Evolutionary conservation across 2,329 filamentous ascomycete genomes (phyloP).

Genomic region (Cordyceps farinosa): DNA sequence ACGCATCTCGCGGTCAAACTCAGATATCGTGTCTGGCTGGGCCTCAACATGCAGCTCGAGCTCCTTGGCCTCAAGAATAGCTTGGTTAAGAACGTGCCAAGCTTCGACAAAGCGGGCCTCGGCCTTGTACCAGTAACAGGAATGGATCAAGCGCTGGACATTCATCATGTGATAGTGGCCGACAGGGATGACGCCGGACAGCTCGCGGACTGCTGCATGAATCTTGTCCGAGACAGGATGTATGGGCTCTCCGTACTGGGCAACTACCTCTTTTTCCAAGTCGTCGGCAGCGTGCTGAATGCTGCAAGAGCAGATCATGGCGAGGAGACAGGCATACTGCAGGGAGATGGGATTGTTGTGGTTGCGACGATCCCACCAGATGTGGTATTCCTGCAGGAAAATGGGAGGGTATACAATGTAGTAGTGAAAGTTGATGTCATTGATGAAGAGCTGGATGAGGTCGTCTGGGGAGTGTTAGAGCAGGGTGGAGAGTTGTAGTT

Average conservation of each 20-base stretch:
- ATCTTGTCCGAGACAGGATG: constrained; percentile 26
- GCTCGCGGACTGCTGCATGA: constrained; percentile 26
- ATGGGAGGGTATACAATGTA: constrained; percentile 31
- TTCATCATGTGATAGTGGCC: constrained; percentile 29
- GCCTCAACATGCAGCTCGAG: constrained; percentile 28
- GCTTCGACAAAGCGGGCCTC: constrained; percentile 31
- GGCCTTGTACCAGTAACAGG: constrained; percentile 33
- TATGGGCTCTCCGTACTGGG: constrained; percentile 21
- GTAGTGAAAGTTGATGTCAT: constrained; percentile 32
- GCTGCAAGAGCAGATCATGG: constrained; percentile 29
- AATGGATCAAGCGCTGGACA: constrained; percentile 30
- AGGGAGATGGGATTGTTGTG: constrained; percentile 24
- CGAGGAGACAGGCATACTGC: constrained; percentile 30
- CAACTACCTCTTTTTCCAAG: constrained; percentile 23
- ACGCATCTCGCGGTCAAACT: constrained; percentile 32
- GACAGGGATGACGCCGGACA: constrained; percentile 27
- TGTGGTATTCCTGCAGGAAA: constrained; percentile 30
- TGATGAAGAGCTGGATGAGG: constrained; percentile 29
- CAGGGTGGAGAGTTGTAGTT: not conserved
- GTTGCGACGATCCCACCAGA: constrained; percentile 29
- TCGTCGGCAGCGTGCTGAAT: constrained; percentile 28
- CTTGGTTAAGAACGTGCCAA: constrained; percentile 32
- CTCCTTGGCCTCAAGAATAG: constrained; percentile 30
- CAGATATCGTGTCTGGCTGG: constrained; percentile 21
- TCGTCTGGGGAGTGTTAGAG: constrained; percentile 22